These are phyloP conservation scores for Auricularia cornea DNA, from an alignment of 768 basidiomycete species.

Conservation along the genomic window DNA sequence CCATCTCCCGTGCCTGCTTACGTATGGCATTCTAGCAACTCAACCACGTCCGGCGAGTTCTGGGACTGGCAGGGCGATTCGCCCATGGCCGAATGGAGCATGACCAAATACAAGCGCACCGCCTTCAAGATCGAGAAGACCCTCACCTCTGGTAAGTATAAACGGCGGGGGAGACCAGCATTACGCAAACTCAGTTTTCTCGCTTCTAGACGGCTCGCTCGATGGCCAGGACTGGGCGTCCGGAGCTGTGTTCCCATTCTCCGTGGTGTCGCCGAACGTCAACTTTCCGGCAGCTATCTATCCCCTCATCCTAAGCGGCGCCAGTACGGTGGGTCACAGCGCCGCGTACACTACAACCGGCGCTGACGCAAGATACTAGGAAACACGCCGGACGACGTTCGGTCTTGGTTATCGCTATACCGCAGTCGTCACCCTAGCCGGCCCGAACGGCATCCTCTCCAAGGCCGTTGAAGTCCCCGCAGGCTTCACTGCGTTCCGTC, in stretches of 20 bases:
- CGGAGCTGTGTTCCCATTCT: not conserved
- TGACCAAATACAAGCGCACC: not conserved
- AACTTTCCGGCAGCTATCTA: not conserved
- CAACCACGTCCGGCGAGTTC: not conserved
- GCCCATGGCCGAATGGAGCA: not conserved
- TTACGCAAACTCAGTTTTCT: not conserved
- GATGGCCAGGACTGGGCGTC: not conserved
- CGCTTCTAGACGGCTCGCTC: not conserved
- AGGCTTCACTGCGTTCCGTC: not conserved
- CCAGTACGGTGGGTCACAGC: not conserved
- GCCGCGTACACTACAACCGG: not conserved
- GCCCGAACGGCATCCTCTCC: not conserved
- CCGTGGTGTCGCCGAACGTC: not conserved
- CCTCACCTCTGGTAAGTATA: not conserved
- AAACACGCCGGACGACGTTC: not conserved
- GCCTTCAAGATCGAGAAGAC: not conserved
- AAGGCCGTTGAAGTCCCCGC: not conserved
- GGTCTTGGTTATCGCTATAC: not conserved
- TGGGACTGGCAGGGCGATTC: not conserved
- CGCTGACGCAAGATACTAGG: not conserved
- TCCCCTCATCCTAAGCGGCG: not conserved
- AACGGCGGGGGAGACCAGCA: no score
- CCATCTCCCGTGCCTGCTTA: no score
- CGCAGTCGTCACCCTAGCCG: not conserved
- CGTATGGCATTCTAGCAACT: not conserved